phyloP scores from a whole-genome alignment of 2,329 filamentous ascomycete genomes.

The Verruconis gallopava region DNA sequence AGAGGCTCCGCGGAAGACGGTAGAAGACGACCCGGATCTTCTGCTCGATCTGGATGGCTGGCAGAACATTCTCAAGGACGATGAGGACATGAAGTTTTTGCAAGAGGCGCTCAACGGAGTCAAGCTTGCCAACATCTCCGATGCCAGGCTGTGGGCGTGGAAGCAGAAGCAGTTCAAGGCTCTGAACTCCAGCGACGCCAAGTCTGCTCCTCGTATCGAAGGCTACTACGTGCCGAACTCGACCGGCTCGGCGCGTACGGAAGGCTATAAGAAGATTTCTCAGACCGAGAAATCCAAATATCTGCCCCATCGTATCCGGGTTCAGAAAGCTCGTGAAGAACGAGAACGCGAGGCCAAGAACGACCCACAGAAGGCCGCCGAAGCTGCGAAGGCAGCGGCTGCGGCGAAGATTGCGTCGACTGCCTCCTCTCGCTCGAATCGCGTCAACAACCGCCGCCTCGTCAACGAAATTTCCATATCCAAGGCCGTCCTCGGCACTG shows the following conservation, averaged over 20 bases:
- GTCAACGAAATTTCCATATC: slow-evolving; percentile 92
- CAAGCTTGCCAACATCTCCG: slow-evolving; percentile 37
- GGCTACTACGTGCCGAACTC: slow-evolving; percentile 74
- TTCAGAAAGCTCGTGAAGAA: slow-evolving; percentile 81
- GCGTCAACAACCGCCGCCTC: slow-evolving; percentile 87
- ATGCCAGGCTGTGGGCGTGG: slow-evolving; percentile 53
- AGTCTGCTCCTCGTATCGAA: slow-evolving; percentile 41
- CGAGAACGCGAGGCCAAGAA: slow-evolving; percentile 64
- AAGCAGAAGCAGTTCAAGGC: slow-evolving; percentile 60
- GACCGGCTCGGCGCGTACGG: slow-evolving; percentile 78
- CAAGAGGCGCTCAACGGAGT: slow-evolving; percentile 37
- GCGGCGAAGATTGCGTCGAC: slow-evolving; percentile 73
- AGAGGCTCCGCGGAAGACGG: slow-evolving; percentile 47
- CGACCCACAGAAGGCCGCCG: slow-evolving; percentile 51
- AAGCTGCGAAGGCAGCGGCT: slow-evolving; percentile 53
- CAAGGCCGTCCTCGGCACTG: slow-evolving; percentile 66
- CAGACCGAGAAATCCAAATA: slow-evolving; percentile 98
- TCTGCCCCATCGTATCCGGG: slow-evolving; percentile 90
- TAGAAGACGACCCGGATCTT: slow-evolving; percentile 51
- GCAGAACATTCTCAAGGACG: slow-evolving; percentile 55
- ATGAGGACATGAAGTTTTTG: slow-evolving; percentile 50
- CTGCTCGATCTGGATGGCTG: slow-evolving; percentile 59
- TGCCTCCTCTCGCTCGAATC: slow-evolving; percentile 82
- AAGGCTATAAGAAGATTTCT: slow-evolving; percentile 88
- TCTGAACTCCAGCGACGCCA: slow-evolving; percentile 46